Conservation (phyloP, 2,329 filamentous ascomycete species). For the Alternaria infectoria region DNA sequence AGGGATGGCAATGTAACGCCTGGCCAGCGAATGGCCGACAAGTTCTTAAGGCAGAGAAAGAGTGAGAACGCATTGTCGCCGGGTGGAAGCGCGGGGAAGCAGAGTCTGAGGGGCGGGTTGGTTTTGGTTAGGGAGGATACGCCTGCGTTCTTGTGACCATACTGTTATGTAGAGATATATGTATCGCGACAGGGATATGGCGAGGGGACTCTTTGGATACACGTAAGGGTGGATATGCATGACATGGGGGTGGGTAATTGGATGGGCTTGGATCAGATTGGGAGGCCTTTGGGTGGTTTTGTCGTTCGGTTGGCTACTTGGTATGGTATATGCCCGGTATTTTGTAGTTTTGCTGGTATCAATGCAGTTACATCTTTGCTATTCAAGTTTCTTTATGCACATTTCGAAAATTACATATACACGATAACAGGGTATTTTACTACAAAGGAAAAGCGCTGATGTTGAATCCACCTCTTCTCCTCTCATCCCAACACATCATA, state of each 20-base stretch:
- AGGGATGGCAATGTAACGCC: slow-evolving; percentile 31
- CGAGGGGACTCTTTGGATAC: not conserved
- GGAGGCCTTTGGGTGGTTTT: not conserved
- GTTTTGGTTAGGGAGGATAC: slow-evolving; percentile 28
- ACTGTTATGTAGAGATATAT: not conserved
- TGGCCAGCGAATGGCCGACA: slow-evolving; percentile 41
- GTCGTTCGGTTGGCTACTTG: not conserved
- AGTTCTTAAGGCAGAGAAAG: slow-evolving; percentile 31
- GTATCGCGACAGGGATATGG: not conserved
- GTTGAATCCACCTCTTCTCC: not conserved
- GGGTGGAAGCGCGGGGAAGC: not conserved
- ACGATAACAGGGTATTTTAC: not conserved
- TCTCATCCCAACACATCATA: slow-evolving; percentile 6
- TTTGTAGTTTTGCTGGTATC: not conserved
- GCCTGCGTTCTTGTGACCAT: slow-evolving; percentile 27
- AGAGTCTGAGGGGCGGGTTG: slow-evolving; percentile 8
- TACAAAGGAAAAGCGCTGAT: not conserved
- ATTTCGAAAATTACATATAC: not conserved
- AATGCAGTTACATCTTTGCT: not conserved
- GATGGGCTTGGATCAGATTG: not conserved
- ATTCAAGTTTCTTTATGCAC: not conserved
- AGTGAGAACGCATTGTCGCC: slow-evolving; percentile 9
- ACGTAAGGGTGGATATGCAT: not conserved
- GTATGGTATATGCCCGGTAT: not conserved
- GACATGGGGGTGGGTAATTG: not conserved